phyloP scores from a whole-genome alignment of 2,329 filamentous ascomycete species.

The Pleurostoma richardsiae region DNA sequence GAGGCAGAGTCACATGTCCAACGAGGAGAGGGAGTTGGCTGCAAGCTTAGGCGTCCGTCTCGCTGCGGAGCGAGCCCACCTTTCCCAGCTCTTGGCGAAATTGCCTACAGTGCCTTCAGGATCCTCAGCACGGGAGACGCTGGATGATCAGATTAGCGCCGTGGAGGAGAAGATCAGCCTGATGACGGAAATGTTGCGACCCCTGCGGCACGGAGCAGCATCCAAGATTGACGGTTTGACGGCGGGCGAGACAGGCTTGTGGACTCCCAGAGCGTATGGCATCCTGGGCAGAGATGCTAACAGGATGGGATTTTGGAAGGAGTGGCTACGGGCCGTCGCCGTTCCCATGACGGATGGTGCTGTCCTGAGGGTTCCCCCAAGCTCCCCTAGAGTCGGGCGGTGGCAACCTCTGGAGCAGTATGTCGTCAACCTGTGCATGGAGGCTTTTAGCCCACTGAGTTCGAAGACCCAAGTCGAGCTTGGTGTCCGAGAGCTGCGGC shows the following conservation, averaged over 20 bases:
- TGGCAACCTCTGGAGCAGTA: constrained; percentile 98
- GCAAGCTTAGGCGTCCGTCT: constrained; percentile 86
- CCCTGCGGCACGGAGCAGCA: constrained; percentile 87
- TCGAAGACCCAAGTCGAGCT: constrained; percentile 96
- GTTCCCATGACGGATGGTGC: constrained; percentile 92
- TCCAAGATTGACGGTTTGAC: constrained; percentile 97
- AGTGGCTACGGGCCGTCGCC: constrained; percentile 91
- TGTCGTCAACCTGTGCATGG: constrained; percentile 92
- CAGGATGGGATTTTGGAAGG: constrained; percentile 93
- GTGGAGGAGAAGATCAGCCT: constrained; percentile 96
- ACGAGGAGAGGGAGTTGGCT: constrained; percentile 85
- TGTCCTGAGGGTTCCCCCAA: constrained; percentile 76
- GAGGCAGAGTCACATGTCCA: constrained; percentile 84
- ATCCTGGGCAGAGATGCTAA: constrained; percentile 80
- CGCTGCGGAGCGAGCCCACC: constrained; percentile 79
- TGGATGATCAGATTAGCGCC: constrained; percentile 91
- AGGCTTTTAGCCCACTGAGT: constrained; percentile 85
- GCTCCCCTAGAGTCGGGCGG: constrained; percentile 82
- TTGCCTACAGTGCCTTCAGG: constrained; percentile 78
- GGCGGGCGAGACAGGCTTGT: constrained; percentile 90
- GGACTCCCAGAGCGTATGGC: constrained; percentile 91
- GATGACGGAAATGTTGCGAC: constrained; percentile 93
- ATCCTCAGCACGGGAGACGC: constrained; percentile 70
- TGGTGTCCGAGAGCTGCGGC: constrained; percentile 77
- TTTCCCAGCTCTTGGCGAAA: constrained; percentile 81